Percentiles rank a stretch among this genome's conserved stretches.
These are phyloP conservation scores for Glycine latifolia DNA, from an alignment of 306 rosid species.

Conservation along the genomic window DNA sequence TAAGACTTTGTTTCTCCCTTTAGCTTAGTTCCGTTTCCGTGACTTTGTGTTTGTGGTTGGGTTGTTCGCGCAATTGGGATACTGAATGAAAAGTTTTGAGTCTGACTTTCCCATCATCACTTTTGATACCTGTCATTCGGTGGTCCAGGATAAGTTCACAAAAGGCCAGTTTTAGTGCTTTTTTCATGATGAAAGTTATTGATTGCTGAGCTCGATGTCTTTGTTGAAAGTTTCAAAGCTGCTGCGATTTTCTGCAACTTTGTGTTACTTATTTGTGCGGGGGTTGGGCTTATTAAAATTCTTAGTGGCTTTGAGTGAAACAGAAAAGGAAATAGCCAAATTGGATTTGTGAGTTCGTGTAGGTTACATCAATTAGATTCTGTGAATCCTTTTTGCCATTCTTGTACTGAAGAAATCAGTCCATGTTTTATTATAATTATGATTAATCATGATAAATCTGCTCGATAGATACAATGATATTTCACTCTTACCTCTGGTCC, in stretches of 20 bases:
- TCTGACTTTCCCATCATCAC: not conserved
- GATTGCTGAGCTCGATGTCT: slow-evolving; percentile 1
- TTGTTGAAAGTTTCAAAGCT: not conserved
- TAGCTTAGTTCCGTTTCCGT: not conserved
- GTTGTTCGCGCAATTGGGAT: not conserved
- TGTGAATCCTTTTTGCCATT: not conserved
- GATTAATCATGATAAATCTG: slow-evolving; percentile 20
- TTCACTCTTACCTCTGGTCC: slow-evolving; percentile 25
- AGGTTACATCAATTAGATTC: slow-evolving; percentile 8
- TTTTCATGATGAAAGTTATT: not conserved
- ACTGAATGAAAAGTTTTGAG: not conserved
- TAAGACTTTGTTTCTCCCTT: not conserved
- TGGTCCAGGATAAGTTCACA: slow-evolving; percentile 19
- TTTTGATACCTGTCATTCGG: not conserved
- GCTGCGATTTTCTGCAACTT: slow-evolving; percentile 3
- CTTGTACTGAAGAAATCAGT: not conserved
- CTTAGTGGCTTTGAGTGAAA: not conserved
- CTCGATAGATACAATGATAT: not conserved
- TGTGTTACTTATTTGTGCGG: slow-evolving; percentile 2
- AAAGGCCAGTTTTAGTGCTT: not conserved
- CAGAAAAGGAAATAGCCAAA: slow-evolving; percentile 1
- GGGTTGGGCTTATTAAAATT: not conserved
- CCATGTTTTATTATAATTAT: not conserved
- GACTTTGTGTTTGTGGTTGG: not conserved
- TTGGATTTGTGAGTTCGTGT: not conserved